Conservation (phyloP, 768 basidiomycete genomes). For the Suillus paluster region DNA sequence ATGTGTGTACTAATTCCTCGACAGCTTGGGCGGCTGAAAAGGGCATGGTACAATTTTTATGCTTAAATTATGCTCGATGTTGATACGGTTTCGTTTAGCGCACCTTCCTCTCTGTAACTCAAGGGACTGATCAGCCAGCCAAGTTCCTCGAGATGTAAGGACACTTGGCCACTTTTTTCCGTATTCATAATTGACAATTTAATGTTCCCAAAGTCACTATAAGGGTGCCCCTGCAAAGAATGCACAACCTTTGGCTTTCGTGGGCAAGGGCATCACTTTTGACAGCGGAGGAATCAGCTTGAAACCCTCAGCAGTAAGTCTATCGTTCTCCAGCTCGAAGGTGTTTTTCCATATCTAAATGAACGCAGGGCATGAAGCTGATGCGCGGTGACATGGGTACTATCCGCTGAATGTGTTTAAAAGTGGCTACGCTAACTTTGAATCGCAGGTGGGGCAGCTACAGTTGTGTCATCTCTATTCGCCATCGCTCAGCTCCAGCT, state of each 20-base stretch:
- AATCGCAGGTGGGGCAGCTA: constrained; percentile 70
- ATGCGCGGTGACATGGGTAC: constrained; percentile 90
- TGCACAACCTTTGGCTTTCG: constrained; percentile 69
- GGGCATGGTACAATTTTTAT: constrained; percentile 63
- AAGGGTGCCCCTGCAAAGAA: constrained; percentile 65
- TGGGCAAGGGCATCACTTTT: constrained; percentile 91
- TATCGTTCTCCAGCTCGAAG: not conserved
- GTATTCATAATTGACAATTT: not conserved
- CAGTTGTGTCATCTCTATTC: constrained; percentile 70
- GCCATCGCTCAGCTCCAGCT: constrained; percentile 82
- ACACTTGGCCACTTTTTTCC: not conserved
- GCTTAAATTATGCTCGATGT: not conserved
- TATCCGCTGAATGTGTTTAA: constrained; percentile 1
- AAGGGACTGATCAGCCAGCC: constrained; percentile 81
- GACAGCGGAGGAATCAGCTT: constrained; percentile 88
- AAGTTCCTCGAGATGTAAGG: constrained; percentile 85
- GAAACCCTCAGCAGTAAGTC: constrained; percentile 70
- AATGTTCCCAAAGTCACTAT: constrained; percentile 62
- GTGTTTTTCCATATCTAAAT: not conserved
- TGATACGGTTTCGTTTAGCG: constrained; percentile 45
- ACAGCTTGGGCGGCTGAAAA: constrained; percentile 82
- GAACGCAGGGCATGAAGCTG: constrained; percentile 72
- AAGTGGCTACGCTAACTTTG: not conserved
- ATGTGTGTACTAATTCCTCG: constrained; percentile 8
- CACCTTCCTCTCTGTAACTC: constrained; percentile 86